Evolutionary conservation across 2,329 filamentous ascomycete genomes (phyloP).

Genomic region (Colletotrichum graminicola): DNA sequence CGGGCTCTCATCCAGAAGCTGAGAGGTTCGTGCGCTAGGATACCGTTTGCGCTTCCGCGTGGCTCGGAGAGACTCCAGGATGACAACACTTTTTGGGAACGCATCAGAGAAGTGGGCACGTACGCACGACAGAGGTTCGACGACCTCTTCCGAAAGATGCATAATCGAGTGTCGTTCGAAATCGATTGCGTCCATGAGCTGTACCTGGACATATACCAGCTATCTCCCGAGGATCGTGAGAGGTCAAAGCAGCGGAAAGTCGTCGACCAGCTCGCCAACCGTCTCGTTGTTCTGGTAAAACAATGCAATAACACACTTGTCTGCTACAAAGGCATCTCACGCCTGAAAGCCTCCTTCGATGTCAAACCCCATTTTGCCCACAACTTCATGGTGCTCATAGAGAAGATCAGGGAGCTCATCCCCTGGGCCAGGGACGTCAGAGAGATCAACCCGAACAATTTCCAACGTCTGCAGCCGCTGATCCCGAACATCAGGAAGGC

Average conservation of each 20-base stretch:
- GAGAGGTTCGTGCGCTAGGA: background rate
- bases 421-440: background rate
- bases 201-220: constrained; percentile 24
- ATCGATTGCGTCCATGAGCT: background rate
- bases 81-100: constrained; percentile 7
- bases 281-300: background rate
- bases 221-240: background rate
- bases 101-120: background rate
- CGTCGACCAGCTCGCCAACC: background rate
- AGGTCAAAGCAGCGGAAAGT: background rate
- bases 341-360: background rate
- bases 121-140: background rate
- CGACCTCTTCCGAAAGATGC: background rate
- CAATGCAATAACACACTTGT: background rate
- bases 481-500: constrained; percentile 21
- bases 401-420: background rate
- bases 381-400: background rate
- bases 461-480: background rate
- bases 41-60: background rate
- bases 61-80: background rate
- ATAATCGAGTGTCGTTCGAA: constrained; percentile 4
- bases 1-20: background rate
- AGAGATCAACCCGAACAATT: constrained; percentile 8
- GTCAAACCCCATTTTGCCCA: background rate
- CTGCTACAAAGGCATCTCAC: background rate